These are phyloP conservation scores for Cerrena zonata DNA, from an alignment of 1,284 basidiomycete species.

Conservation along the genomic window DNA sequence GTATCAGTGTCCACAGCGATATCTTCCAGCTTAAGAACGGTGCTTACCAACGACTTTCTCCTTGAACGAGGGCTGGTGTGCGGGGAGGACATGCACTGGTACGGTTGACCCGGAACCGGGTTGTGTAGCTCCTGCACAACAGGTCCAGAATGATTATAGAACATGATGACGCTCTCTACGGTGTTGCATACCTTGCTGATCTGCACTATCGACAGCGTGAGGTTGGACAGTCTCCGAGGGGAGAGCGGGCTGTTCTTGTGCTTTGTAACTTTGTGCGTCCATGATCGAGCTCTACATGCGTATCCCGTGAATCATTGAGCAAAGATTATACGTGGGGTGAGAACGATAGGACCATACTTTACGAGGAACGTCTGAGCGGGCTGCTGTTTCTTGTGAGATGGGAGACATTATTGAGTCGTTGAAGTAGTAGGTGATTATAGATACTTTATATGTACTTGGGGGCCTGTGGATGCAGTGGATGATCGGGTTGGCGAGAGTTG, in stretches of 20 bases:
- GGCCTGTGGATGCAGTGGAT: too few species aligned
- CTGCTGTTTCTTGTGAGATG: constrained; percentile 12
- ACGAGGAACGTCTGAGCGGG: constrained; percentile 8
- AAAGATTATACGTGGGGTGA: not conserved
- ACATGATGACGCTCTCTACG: not conserved
- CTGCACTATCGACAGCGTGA: constrained; percentile 8
- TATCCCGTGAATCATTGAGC: not conserved
- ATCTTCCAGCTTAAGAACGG: too few species aligned
- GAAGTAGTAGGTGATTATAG: too few species aligned
- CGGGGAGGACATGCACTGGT: not conserved
- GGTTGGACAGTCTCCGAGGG: constrained; percentile 13
- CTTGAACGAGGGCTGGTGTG: constrained; percentile 13
- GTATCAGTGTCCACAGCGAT: too few species aligned
- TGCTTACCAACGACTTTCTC: constrained; percentile 13
- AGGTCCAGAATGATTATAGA: not conserved
- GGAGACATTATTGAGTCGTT: constrained; percentile 6
- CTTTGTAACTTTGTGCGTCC: constrained; percentile 5
- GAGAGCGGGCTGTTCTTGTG: not conserved
- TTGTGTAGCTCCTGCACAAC: constrained; percentile 12
- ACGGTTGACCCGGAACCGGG: constrained; percentile 14
- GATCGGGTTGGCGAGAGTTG: not conserved
- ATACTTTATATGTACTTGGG: too few species aligned
- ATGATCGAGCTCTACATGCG: constrained; percentile 3
- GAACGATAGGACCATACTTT: constrained; percentile 5
- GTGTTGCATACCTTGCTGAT: constrained; percentile 13